Base-by-base conservation (phyloP, 345 rosid genomes). In the Sisymbrium irio region DNA sequence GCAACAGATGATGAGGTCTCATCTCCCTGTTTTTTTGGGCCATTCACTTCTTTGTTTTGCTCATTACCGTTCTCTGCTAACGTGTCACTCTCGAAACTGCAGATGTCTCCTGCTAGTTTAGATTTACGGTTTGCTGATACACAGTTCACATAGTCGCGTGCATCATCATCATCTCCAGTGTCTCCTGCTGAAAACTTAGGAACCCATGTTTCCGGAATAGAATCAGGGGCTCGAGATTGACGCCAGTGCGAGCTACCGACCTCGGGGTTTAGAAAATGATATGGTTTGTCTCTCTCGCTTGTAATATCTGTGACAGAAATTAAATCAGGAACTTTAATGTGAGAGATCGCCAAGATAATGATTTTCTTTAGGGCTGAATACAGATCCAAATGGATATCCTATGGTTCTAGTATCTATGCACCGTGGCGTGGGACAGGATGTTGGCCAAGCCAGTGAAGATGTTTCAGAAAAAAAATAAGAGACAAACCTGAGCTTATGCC, bases 1-100 rank as follows among this genome's bases (percentile, higher is more conserved):
- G 70, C 78, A 45, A 69, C 54, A 40, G 85, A 71, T 37, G 84
- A 83, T 46, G 82, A 76, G 10, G 78, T 75, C 78, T 83, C 84
- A 62, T 71, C 86, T n/a, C 66, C 73, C 59, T 72, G 78, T 33
- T 49, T 20, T 67, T 76, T 65, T 35, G 53, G 77, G 40, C 51
- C 78, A 25, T 67, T 67, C 4, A 56, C 79, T 69, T 77, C 83
- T 72, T 63, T 61, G 64, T 44, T 64, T 61, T 63, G 60, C 50
- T 53, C 60, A 27, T 69, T 54, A 15, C 59, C 67, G 56, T 65
- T 61, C 60, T 70, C 74, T 10, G 75, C 75, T 46, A 71, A 49
- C 11, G 65, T 62, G 51, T 75, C 66, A 49, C 64, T 61, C 72
- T 65, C 77, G 32, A 62, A 54, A 35, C 75, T 22, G 20, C 61